Conservation (phyloP, 2,329 filamentous ascomycete species). For the Didymella lethalis region DNA sequence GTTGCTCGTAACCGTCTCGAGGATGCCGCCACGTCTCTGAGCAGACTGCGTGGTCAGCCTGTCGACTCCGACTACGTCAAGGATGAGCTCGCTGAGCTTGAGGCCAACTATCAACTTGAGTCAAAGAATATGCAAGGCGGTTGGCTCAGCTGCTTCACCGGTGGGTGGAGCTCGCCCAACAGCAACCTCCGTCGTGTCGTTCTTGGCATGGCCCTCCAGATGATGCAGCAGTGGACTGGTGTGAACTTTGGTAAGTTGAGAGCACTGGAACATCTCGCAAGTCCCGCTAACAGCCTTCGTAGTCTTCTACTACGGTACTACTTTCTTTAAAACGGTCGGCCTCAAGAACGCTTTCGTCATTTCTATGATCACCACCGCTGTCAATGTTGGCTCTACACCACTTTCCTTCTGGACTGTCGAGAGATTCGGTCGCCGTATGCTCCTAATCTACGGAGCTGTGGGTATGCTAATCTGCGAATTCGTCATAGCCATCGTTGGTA, state of each 20-base stretch:
- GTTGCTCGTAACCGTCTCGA: conserved; percentile 79
- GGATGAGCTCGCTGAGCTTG: conserved; percentile 81
- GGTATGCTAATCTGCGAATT: conserved; percentile 90
- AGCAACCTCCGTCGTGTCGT: conserved; percentile 60
- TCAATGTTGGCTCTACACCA: conserved; percentile 87
- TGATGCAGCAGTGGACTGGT: conserved; percentile 70
- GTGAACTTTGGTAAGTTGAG: conserved; percentile 75
- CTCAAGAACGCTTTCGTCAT: conserved; percentile 83
- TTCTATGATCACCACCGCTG: conserved; percentile 82
- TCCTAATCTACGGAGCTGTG: conserved; percentile 79
- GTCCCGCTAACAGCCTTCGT: background rate
- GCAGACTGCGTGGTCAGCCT: conserved; percentile 77
- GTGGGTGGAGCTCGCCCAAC: conserved; percentile 59
- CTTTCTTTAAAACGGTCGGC: conserved; percentile 81
- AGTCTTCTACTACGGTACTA: conserved; percentile 67
- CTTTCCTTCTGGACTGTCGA: conserved; percentile 89
- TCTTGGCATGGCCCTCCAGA: conserved; percentile 58
- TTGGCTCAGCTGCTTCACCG: conserved; percentile 73
- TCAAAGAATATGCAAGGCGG: conserved; percentile 59
- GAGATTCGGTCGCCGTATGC: conserved; percentile 77
- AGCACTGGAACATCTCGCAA: too few relatives aligned
- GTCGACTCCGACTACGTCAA: conserved; percentile 76
- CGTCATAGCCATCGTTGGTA: conserved; percentile 76
- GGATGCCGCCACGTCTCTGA: conserved; percentile 68
- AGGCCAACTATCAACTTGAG: conserved; percentile 91